Percentiles rank a stretch among this genome's conserved stretches.
Conservation (phyloP, 129 eudicot genomes). For the Centella asiatica region DNA sequence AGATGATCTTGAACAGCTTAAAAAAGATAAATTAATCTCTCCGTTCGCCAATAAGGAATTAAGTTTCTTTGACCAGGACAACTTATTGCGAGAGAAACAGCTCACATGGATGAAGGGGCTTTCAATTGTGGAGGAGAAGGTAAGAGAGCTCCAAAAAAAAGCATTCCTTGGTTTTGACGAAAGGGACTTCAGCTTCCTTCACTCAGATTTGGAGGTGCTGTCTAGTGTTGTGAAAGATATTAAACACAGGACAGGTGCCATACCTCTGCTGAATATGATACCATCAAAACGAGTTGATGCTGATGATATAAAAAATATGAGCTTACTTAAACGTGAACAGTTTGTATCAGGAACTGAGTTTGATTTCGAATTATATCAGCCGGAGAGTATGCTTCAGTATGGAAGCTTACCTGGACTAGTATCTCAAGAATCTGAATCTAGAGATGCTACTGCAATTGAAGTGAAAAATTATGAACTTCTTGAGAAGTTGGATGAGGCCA, state of each 20-base stretch:
- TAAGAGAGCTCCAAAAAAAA: constrained; percentile 58
- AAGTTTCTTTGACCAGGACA: constrained; percentile 9
- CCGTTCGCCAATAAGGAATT: constrained; percentile 19
- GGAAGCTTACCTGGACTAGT: constrained; percentile 37
- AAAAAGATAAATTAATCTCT: constrained; percentile 31
- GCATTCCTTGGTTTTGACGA: constrained; percentile 31
- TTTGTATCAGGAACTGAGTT: constrained; percentile 27
- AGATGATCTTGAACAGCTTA: constrained; percentile 47
- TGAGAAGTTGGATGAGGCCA: constrained; percentile 56
- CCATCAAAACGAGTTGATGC: constrained; percentile 14
- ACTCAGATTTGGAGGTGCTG: constrained; percentile 54
- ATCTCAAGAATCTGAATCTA: constrained; percentile 39
- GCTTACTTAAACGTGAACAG: constrained; percentile 12
- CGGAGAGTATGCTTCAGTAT: constrained; percentile 41
- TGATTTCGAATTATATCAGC: constrained; percentile 47
- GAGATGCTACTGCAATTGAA: constrained; percentile 35
- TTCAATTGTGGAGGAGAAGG: constrained; percentile 38
- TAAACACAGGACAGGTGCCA: constrained; percentile 32
- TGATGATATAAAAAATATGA: constrained; percentile 6
- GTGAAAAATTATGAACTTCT: constrained; percentile 49
- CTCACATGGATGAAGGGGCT: constrained; percentile 34
- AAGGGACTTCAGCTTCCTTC: constrained; percentile 37
- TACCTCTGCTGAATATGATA: neutral
- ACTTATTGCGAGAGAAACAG: constrained; percentile 15
- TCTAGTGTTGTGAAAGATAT: constrained; percentile 40